These are phyloP conservation scores for Chenopodium album DNA, from an alignment of 148 eudicot species.

Conservation along the genomic window DNA sequence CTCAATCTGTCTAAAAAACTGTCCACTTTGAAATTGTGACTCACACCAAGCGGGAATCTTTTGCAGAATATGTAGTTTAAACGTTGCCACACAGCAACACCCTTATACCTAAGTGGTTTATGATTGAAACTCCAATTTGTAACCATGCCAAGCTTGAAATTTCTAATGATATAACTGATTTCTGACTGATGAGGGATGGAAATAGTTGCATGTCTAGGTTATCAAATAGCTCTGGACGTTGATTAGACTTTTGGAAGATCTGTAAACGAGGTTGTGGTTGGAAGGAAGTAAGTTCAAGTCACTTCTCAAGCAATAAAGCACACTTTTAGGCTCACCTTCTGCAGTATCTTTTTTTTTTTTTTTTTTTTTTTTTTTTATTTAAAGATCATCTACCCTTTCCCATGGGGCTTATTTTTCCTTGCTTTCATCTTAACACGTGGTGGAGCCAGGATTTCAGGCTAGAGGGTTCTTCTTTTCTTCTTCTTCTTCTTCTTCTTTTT, in stretches of 20 bases:
- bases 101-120: neutral
- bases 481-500: rapidly evolving
- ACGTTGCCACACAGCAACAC: neutral
- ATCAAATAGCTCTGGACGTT: neutral
- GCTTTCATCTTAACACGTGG: too few species aligned
- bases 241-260: neutral
- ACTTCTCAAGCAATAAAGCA: neutral
- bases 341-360: neutral
- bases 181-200: neutral
- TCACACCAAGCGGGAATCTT: neutral
- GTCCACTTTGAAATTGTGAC: neutral
- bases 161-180: neutral
- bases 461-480: too few species aligned
- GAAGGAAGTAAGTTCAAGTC: neutral
- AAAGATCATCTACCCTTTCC: neutral
- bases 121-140: neutral
- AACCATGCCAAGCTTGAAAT: neutral
- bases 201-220: neutral
- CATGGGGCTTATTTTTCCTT: neutral
- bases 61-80: neutral
- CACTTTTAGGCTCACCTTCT: neutral
- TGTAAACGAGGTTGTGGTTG: neutral
- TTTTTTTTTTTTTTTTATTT: too few species aligned
- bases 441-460: too few species aligned
- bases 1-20: neutral